Conservation (phyloP, 306 rosid species). For the Sphenostylis stenocarpa region DNA sequence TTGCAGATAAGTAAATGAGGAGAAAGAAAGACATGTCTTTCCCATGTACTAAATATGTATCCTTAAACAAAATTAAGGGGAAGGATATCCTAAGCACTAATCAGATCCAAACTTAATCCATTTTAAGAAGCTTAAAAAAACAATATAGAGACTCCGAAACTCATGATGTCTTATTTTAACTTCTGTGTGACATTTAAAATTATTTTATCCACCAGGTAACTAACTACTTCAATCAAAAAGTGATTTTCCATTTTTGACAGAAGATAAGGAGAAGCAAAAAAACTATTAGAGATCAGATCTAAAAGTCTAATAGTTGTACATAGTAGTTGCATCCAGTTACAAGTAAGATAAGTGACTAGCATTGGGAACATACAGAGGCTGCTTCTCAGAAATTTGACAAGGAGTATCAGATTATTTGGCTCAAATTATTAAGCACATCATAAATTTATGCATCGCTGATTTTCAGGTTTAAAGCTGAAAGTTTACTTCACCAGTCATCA, state of each 20-base stretch:
- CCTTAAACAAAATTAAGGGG: not conserved
- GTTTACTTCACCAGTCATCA: not conserved
- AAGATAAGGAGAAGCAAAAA: not conserved
- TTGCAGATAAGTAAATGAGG: not conserved
- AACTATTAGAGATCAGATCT: not conserved
- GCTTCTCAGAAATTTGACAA: not conserved
- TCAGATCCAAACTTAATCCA: not conserved
- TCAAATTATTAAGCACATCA: constrained; percentile 1
- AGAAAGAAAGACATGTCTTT: not conserved
- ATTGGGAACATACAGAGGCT: not conserved
- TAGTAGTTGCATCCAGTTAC: not conserved
- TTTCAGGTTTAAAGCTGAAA: not conserved
- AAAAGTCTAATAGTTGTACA: not conserved
- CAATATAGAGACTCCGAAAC: not conserved
- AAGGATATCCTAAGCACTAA: not conserved
- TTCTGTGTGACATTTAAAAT: not conserved
- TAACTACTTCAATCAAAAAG: not conserved
- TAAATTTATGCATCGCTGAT: not conserved
- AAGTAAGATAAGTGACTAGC: not conserved
- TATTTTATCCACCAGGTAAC: not conserved
- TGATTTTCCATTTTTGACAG: not conserved
- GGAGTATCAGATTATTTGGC: not conserved
- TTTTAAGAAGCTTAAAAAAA: not conserved
- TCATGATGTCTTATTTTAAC: not conserved
- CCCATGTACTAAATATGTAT: not conserved